Percentiles rank a stretch among this genome's conserved stretches.
Evolutionary conservation across 331 rosid genomes (phyloP).

Genomic region (Arachis monticola): DNA sequence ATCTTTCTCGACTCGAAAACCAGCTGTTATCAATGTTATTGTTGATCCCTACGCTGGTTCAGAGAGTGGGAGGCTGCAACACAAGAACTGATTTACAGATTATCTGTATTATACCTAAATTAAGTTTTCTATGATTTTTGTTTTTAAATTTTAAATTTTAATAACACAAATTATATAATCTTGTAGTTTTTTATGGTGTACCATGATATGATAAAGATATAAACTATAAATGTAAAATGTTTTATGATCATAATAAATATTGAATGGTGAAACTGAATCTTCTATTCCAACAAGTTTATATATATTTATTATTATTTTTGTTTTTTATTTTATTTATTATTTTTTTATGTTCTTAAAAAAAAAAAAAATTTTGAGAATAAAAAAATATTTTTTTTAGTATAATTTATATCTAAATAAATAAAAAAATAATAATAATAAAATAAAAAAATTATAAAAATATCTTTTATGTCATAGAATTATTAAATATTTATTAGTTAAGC

Average conservation of each 20-base stretch:
- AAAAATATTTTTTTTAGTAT: no score
- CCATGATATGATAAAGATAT: not conserved
- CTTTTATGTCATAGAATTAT: no score
- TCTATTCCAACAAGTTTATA: not conserved
- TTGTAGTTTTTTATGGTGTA: not conserved
- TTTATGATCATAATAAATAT: not conserved
- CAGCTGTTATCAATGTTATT: constrained; percentile 75
- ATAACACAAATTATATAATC: not conserved
- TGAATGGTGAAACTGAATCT: not conserved
- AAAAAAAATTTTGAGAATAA: no score
- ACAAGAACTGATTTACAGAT: constrained; percentile 70
- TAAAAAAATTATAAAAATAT: no score
- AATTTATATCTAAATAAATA: no score
- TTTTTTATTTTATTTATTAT: no score
- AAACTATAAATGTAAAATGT: not conserved
- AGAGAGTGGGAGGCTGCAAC: constrained; percentile 94
- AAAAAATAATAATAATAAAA: no score
- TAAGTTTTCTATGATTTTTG: constrained; percentile 7
- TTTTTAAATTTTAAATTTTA: constrained; percentile 12
- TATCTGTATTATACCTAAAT: not conserved
- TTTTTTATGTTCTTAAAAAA: no score
- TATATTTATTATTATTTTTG: not conserved
- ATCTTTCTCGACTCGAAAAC: constrained; percentile 76
- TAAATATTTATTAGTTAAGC: no score
- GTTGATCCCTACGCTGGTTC: constrained; percentile 93